phyloP scores from a whole-genome alignment of 352 stramenopile genomes.

The Globisporangium carolinianum region DNA sequence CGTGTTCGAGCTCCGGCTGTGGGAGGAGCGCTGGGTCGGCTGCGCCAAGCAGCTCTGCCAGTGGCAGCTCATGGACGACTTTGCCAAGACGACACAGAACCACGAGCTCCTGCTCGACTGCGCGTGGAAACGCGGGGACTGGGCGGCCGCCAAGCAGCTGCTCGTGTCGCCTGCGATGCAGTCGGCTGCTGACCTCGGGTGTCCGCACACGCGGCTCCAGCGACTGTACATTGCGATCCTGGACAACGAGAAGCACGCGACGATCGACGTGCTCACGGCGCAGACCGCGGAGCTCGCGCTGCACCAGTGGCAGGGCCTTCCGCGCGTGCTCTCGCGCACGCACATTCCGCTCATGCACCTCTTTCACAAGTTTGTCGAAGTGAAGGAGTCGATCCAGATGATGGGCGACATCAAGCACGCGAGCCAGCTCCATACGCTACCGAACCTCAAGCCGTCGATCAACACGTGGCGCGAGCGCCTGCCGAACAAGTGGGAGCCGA shows the following conservation, averaged over 20 bases:
- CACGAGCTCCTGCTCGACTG: conserved; percentile 90
- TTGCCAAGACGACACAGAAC: conserved; percentile 88
- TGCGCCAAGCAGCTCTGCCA: conserved; percentile 89
- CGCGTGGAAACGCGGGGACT: conserved; percentile 89
- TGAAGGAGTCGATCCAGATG: conserved; percentile 90
- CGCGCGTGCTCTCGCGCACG: conserved; percentile 61
- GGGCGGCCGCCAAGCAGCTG: conserved; percentile 79
- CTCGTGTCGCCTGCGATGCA: conserved; percentile 57
- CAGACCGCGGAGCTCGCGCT: conserved; percentile 81
- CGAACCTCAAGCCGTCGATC: conserved; percentile 89
- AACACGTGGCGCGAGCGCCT: conserved; percentile 91
- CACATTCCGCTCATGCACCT: conserved; percentile 84
- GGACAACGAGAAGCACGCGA: conserved; percentile 66
- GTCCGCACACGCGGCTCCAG: conserved; percentile 71
- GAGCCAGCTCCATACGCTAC: conserved; percentile 76
- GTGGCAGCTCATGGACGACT: conserved; percentile 91
- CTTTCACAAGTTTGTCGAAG: conserved; percentile 91
- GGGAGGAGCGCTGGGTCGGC: conserved; percentile 89
- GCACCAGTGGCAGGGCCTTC: conserved; percentile 86
- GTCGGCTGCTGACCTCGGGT: conserved; percentile 56
- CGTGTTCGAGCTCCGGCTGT: conserved; percentile 79
- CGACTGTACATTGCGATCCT: conserved; percentile 86
- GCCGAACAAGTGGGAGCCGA: conserved; percentile 91
- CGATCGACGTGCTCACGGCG: conserved; percentile 55
- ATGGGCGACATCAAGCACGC: conserved; percentile 83